Conservation (phyloP, 1,284 basidiomycete species). For the Melampsora allii-populina region DNA sequence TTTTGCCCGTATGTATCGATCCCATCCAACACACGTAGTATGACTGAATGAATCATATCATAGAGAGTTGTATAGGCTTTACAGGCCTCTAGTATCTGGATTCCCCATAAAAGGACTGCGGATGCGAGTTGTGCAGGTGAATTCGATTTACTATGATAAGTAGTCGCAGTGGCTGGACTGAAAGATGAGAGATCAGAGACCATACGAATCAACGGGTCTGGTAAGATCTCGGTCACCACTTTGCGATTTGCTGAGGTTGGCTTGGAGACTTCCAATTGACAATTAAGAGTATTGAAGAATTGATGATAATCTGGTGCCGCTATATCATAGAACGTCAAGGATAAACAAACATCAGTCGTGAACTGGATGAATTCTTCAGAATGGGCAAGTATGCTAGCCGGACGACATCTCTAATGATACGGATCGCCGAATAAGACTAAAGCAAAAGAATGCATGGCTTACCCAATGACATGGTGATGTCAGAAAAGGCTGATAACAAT, state of each 20-base stretch:
- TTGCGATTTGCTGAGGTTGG: conserved; percentile 40
- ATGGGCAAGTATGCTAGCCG: not conserved
- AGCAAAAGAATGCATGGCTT: not conserved
- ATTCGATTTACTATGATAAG: not conserved
- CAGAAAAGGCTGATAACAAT: conserved; percentile 23
- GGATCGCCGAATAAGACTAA: no score
- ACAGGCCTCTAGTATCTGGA: conserved; percentile 33
- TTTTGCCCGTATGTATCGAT: not conserved
- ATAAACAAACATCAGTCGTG: not conserved
- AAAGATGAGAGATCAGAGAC: conserved; percentile 25
- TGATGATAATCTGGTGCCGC: conserved; percentile 29
- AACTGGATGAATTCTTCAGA: not conserved
- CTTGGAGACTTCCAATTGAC: conserved; percentile 31
- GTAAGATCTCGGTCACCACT: conserved; percentile 33
- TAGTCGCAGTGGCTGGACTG: not conserved
- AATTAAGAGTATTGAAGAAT: conserved; percentile 13
- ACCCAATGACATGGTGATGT: conserved; percentile 37
- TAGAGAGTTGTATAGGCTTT: conserved; percentile 21
- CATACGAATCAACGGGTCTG: conserved; percentile 19
- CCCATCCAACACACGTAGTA: conserved; percentile 24
- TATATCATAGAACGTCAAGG: conserved; percentile 4
- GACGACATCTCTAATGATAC: not conserved
- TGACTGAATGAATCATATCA: conserved; percentile 21
- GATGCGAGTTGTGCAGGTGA: conserved; percentile 29
- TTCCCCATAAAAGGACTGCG: conserved; percentile 29